Evolutionary conservation across 2,329 filamentous ascomycete genomes (phyloP), one percentile per base, ranked within the genome.

Genomic region (Calcarisporium arbuscula): DNA sequence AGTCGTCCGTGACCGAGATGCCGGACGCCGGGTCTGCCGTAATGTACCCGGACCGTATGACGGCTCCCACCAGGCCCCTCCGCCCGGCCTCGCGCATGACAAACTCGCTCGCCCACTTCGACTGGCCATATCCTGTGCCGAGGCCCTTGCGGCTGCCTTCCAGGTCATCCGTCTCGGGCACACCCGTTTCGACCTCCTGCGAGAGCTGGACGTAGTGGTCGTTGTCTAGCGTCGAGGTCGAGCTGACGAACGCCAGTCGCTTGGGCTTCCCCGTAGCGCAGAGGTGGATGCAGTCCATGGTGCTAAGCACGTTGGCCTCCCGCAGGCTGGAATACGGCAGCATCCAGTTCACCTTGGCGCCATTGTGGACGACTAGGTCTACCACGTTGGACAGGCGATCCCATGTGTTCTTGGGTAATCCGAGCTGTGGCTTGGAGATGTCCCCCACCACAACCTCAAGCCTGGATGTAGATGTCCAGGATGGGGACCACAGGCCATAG

Each of bases 51-150:
- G 90, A 82, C 10, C 90, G 78, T 31, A 95, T 68, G 27, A 95
- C 76, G 16, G 80, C 73, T 12, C 86, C 89, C 12, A 63, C 67
- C 3, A 95, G 74, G 10, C 90, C 89, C 36, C 85, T 74, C 37
- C 67, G 68, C 32, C 88, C 86, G 18, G 90, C 89, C 56, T 86
- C 83, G 17, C 85, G 74, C 16, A 88, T 75, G 30, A 95, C 69
- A 32, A 75, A 63, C 48, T 80, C 74, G 7, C 74, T 72, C 6
- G 76, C 84, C 88, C 88, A 95, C 64, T 96, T 95, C 45, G 77
- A 79, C 58, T 95, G 89, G 4, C 90, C 89, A 50, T 95, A 95
- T 5, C 90, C 89, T 1, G 85, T 95, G 25, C 78, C 79, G 2
- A 95, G 76, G 20, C 85, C 85, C 34, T 68, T 78, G 25, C 78